Conservation (phyloP, 495 filamentous ascomycete species). For the Jackrogersella multiformis region DNA sequence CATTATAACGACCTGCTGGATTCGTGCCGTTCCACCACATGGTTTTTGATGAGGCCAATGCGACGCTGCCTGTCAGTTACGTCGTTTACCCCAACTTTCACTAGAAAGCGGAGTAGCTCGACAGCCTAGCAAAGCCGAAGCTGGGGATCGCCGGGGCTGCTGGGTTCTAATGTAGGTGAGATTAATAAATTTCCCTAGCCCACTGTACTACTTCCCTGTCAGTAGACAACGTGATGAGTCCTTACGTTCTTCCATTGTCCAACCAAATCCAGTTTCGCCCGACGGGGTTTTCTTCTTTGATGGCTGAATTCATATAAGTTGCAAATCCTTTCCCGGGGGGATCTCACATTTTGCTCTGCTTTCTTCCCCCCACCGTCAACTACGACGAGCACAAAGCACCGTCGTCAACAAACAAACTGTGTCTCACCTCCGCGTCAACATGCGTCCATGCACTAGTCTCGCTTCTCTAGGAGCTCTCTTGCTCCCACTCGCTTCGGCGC, state of each 20-base stretch:
- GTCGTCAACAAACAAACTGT: slow-evolving; percentile 30
- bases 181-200: slow-evolving; percentile 42
- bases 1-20: slow-evolving; percentile 34
- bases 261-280: slow-evolving; percentile 39
- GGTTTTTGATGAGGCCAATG: slow-evolving; percentile 33
- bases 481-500: slow-evolving; percentile 40
- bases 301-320: slow-evolving; percentile 42
- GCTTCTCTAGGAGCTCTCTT: slow-evolving; percentile 43
- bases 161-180: slow-evolving; percentile 40
- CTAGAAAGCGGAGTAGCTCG: slow-evolving; percentile 49
- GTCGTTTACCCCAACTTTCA: slow-evolving; percentile 45
- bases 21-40: slow-evolving; percentile 39
- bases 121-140: slow-evolving; percentile 19
- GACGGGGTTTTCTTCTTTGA: slow-evolving; percentile 33
- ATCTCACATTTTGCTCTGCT: neutral
- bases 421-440: slow-evolving; percentile 36
- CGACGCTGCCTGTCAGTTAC: slow-evolving; percentile 36
- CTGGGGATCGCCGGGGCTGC: slow-evolving; percentile 40
- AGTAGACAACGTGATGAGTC: slow-evolving; percentile 33
- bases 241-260: slow-evolving; percentile 33
- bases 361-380: slow-evolving; percentile 35
- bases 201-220: slow-evolving; percentile 28
- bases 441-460: slow-evolving; percentile 42
- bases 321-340: slow-evolving; percentile 33
- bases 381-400: slow-evolving; percentile 31